Evolutionary conservation across 495 filamentous ascomycete species (phyloP), one percentile per base, ranked within the genome.

Genomic region (Xylaria bambusicola): DNA sequence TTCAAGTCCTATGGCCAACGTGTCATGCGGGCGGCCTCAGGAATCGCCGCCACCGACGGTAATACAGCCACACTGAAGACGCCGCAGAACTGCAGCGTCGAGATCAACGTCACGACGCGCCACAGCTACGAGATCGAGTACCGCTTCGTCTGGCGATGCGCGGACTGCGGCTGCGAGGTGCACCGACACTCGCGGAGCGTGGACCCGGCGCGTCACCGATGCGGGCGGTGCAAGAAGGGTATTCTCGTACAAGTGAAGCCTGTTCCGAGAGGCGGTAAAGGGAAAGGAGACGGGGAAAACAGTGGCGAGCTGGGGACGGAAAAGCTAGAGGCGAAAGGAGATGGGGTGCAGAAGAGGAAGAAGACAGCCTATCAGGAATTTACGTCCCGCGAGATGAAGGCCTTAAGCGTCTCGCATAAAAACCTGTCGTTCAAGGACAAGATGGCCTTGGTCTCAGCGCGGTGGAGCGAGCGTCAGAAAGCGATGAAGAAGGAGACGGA

Each of bases 111-210:
- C 5, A 94, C 91, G 2, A 97, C 91, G 0, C 92, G 88, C 61
- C 94, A 98, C 70, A 77, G 68, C 46, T 98, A 97, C 71, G 79
- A 87, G 56, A 97, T 97, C 66, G 84, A 89, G 50, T 94, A 88
- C 76, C 96, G 92, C 75, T 98, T 91, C 72, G 72, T 90, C 23
- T 98, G 95, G 93, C 69, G 76, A 27, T 98, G 94, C 66, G 74
- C 65, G n/a, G 77, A 56, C 17, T 98, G 93, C 66, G 79, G 69
- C 1, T 67, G 75, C 29, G 82, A 84, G 66, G 93, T 86, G 66
- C 86, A 89, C 61, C 80, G 93, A 3, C 93, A 98, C 71, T 90
- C 86, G 1, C 90, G 89, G 75, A 92, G 88, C 60, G 86, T 98
- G 44, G 83, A 97, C 66, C 76, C 86, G 0, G 56, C 52, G 7